Conservation (phyloP, 257 asterid species). For the Paulownia fortunei region DNA sequence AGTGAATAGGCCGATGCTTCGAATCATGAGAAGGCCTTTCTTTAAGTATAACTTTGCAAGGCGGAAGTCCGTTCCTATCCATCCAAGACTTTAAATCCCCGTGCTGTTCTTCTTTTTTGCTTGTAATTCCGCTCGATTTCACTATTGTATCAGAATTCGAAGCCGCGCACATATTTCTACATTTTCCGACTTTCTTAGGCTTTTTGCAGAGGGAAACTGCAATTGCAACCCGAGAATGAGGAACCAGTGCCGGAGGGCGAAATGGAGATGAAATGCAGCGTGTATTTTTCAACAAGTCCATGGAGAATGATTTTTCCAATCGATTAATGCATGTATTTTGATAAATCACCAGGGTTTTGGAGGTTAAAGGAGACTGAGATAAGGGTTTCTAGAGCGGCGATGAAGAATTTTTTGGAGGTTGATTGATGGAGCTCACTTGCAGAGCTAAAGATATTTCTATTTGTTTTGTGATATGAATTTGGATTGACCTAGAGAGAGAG, state of each 20-base stretch:
- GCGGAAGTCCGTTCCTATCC: slow-evolving; percentile 90
- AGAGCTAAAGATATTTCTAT: slow-evolving; percentile 34
- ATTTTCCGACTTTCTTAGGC: slow-evolving; percentile 36
- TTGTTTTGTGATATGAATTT: slow-evolving; percentile 19
- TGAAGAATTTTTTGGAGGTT: neutral
- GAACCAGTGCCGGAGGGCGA: slow-evolving; percentile 47
- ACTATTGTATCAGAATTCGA: slow-evolving; percentile 68
- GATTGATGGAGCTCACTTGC: slow-evolving; percentile 23
- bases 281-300: slow-evolving; percentile 64
- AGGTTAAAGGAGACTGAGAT: neutral
- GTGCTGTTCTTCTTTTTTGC: slow-evolving; percentile 46
- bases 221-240: slow-evolving; percentile 43
- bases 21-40: slow-evolving; percentile 77
- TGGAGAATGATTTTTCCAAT: slow-evolving; percentile 28
- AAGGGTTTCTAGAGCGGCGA: slow-evolving; percentile 14
- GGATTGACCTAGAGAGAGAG: slow-evolving; percentile 36
- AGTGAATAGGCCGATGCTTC: slow-evolving; percentile 74
- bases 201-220: slow-evolving; percentile 34
- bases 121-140: slow-evolving; percentile 51
- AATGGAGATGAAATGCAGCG: slow-evolving; percentile 64
- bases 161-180: slow-evolving; percentile 52
- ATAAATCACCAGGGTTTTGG: neutral
- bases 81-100: slow-evolving; percentile 90
- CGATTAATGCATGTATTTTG: slow-evolving; percentile 31
- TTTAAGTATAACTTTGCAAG: slow-evolving; percentile 75